These are phyloP conservation scores for Casaregolazyma lundiana DNA, from an alignment of 1,139 yeast species.

Conservation along the genomic window DNA sequence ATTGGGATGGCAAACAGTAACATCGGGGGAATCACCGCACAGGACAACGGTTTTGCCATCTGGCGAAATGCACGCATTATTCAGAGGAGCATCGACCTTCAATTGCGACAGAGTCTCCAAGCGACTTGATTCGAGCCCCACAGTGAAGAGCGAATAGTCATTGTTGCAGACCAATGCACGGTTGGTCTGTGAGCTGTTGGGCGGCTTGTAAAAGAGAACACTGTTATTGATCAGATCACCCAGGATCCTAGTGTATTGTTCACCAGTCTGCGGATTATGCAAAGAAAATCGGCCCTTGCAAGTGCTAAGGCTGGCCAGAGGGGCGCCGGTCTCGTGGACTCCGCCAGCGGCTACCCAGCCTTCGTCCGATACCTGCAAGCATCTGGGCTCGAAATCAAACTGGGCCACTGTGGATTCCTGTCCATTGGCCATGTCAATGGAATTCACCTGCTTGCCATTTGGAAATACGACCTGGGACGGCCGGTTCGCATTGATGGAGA, in stretches of 20 bases:
- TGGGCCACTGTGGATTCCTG: constrained; percentile 39
- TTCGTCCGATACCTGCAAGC: constrained; percentile 53
- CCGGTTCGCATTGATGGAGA: constrained; percentile 42
- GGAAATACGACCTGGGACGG: constrained; percentile 47
- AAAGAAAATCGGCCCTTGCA: constrained; percentile 56
- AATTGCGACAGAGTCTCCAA: constrained; percentile 39
- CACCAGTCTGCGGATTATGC: constrained; percentile 46
- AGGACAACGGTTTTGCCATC: constrained; percentile 51
- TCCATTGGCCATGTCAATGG: constrained; percentile 40
- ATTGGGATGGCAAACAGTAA: constrained; percentile 44
- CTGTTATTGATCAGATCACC: constrained; percentile 85
- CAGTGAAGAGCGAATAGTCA: constrained; percentile 64
- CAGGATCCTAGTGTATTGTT: constrained; percentile 48
- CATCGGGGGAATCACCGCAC: constrained; percentile 55
- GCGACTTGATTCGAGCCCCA: constrained; percentile 52
- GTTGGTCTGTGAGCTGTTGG: constrained; percentile 32
- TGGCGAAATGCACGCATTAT: constrained; percentile 58
- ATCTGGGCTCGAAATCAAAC: constrained; percentile 60
- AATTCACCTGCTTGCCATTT: constrained; percentile 42
- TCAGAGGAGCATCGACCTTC: constrained; percentile 46
- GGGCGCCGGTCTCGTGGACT: constrained; percentile 36
- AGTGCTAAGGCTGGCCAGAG: constrained; percentile 24
- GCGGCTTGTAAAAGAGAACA: constrained; percentile 49
- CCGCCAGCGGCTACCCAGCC: constrained; percentile 71
- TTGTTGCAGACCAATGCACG: constrained; percentile 74